Conservation (phyloP, 2,329 filamentous ascomycete species). For the Fusarium gaditjirri region DNA sequence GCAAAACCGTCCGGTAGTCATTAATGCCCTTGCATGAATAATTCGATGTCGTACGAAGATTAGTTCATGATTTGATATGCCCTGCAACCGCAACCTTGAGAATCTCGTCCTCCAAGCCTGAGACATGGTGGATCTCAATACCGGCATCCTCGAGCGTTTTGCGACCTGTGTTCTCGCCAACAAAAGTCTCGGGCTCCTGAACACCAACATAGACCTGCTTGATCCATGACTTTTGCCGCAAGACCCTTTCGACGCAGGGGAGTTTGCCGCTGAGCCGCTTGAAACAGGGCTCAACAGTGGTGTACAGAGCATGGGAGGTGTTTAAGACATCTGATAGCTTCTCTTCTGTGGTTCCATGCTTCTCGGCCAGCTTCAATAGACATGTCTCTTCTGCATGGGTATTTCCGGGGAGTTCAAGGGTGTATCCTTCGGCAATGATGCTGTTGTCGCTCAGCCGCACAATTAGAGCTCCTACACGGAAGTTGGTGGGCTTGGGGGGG, state of each 20-base stretch:
- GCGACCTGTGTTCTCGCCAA: constrained; percentile 81
- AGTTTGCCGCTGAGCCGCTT: constrained; percentile 78
- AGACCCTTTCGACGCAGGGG: constrained; percentile 82
- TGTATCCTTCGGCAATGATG: constrained; percentile 85
- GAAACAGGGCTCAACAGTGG: constrained; percentile 90
- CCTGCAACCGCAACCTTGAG: constrained; percentile 84
- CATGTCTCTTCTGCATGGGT: constrained; percentile 97
- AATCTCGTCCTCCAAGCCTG: constrained; percentile 84
- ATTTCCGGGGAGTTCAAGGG: constrained; percentile 89
- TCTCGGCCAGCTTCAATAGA: constrained; percentile 74
- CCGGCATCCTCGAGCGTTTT: constrained; percentile 76
- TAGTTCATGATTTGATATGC: constrained; percentile 57
- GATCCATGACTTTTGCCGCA: constrained; percentile 71
- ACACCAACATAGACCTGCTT: constrained; percentile 87
- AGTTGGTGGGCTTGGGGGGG: constrained; percentile 89
- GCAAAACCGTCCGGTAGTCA: background rate
- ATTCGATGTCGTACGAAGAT: background rate
- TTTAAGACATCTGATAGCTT: constrained; percentile 57
- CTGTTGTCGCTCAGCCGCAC: constrained; percentile 66
- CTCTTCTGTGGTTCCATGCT: constrained; percentile 63
- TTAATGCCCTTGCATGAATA: no score
- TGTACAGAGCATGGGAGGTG: constrained; percentile 72
- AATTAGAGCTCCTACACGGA: constrained; percentile 92
- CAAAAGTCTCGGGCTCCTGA: constrained; percentile 89
- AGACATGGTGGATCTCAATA: constrained; percentile 77